phyloP scores from a whole-genome alignment of 1,139 yeast genomes.

The Candida sanyaensis region DNA sequence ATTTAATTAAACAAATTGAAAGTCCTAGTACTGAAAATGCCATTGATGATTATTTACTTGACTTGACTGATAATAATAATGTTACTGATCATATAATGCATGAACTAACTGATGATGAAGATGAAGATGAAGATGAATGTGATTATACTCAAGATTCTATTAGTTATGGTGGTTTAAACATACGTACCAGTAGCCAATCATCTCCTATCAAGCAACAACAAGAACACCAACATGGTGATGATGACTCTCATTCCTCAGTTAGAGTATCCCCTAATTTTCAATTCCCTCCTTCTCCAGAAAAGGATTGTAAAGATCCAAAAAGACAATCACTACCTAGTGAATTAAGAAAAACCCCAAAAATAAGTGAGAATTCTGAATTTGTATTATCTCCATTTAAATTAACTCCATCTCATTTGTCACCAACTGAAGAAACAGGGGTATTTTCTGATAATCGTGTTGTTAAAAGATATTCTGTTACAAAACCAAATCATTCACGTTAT shows the following conservation, averaged over 20 bases:
- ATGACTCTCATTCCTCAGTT: constrained; percentile 20
- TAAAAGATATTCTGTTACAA: constrained; percentile 28
- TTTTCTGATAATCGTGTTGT: constrained; percentile 5
- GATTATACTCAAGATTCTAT: constrained; percentile 18
- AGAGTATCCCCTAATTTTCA: constrained; percentile 26
- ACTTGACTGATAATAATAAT: constrained; percentile 7
- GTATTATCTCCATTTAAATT: constrained; percentile 47
- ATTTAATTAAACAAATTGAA: constrained; percentile 18
- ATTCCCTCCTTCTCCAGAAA: constrained; percentile 25
- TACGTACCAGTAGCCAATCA: constrained; percentile 16
- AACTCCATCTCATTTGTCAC: constrained; percentile 16
- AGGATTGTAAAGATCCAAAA: constrained; percentile 23
- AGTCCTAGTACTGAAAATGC: constrained; percentile 5
- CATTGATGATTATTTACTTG: constrained; percentile 8
- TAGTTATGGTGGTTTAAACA: constrained; percentile 2
- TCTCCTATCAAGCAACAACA: constrained; percentile 26
- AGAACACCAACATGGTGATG: neutral
- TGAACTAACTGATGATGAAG: constrained; percentile 25
- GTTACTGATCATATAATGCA: constrained; percentile 24
- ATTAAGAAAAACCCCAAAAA: constrained; percentile 22
- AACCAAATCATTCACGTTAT: constrained; percentile 41
- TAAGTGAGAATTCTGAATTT: constrained; percentile 29
- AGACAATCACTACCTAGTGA: constrained; percentile 40
- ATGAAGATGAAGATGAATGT: constrained; percentile 15
- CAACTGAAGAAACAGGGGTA: constrained; percentile 3